Evolutionary conservation across 2,329 filamentous ascomycete species (phyloP).

Genomic region (Cordyceps cicadae): DNA sequence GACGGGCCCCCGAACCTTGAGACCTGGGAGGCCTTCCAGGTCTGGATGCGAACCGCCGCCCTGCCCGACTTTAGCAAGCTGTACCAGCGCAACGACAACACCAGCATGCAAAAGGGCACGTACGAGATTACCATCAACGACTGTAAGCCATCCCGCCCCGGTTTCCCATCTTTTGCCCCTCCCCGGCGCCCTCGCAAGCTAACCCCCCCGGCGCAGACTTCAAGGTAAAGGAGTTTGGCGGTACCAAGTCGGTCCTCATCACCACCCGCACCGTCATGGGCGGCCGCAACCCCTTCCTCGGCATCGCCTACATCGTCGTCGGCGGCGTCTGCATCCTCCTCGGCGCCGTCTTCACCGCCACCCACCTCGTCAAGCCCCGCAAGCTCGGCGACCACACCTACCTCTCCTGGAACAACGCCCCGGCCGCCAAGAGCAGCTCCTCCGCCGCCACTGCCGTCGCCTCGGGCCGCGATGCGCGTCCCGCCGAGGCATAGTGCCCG

Average conservation of each 20-base stretch:
- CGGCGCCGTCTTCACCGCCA: conserved; percentile 78
- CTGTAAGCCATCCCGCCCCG: conserved; percentile 48
- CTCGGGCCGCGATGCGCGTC: conserved; percentile 48
- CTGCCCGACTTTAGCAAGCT: conserved; percentile 93
- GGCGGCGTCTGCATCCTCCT: conserved; percentile 88
- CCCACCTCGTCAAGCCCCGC: conserved; percentile 86
- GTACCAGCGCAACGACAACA: conserved; percentile 69
- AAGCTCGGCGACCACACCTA: conserved; percentile 98
- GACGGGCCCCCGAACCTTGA: conserved; percentile 64
- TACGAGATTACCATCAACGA: conserved; percentile 73
- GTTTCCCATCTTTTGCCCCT: background rate
- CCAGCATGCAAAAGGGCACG: conserved; percentile 57
- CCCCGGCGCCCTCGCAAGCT: background rate
- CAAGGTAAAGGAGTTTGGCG: conserved; percentile 67
- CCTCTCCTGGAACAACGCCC: conserved; percentile 78
- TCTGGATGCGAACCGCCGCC: conserved; percentile 98
- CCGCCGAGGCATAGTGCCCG: conserved; percentile 26
- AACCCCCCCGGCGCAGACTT: conserved; percentile 57
- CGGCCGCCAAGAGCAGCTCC: conserved; percentile 29
- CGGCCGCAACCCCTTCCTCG: conserved; percentile 89
- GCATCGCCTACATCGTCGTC: conserved; percentile 91
- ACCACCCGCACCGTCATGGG: conserved; percentile 89
- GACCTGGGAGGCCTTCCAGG: conserved; percentile 78
- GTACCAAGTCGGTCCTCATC: conserved; percentile 83
- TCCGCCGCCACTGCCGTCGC: conserved; percentile 36